Base-by-base conservation (phyloP, 2,329 filamentous ascomycete species). In the Aspergillus sp. region DNA sequence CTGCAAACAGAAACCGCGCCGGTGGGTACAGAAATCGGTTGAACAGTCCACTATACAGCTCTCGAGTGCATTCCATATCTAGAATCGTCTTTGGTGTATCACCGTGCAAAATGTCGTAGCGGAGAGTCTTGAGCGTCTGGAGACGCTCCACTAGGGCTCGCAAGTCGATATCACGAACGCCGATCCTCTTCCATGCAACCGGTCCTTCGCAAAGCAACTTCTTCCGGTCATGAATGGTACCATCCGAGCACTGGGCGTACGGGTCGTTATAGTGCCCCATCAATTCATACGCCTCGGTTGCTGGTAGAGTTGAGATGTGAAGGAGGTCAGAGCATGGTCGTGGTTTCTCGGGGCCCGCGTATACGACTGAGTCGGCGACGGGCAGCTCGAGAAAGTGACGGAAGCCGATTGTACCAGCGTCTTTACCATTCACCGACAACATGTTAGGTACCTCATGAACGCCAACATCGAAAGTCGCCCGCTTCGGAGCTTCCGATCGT, bases 361-460 rank as follows among this genome's bases (percentile, higher is more conserved):
- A 73, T 47, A 65, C 61, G 41, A 68, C 51, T 1, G 62, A 60
- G 62, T 81, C 79, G 0, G 78, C 73, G 3, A 81, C 71, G 1
- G 80, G 74, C 5, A 81, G 66, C 61, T 83, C 80, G 3, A 83
- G 71, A 57, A 78, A 83, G 67, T 81, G 72, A 32, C 79, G 77
- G 54, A 80, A 77, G 0, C 81, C 80, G 10, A 81, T 68, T 1
- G 79, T 80, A 0, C 81, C 81, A 0, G 75, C 74, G 61, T 82
- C 81, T 25, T 73, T 72, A 6, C 79, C 80, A 19, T 78, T 77
- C 13, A 75, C 71, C 17, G 73, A 75, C 3, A 81, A 71, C 81
- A 83, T 82, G 59, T 80, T 82, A 0, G 81, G 81, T 2, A 81
- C 71, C 64, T 83, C 80, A 53, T 78, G 80, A 11, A 80, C 72